Conservation (phyloP, 495 filamentous ascomycete genomes). For the Extremus antarcticus region DNA sequence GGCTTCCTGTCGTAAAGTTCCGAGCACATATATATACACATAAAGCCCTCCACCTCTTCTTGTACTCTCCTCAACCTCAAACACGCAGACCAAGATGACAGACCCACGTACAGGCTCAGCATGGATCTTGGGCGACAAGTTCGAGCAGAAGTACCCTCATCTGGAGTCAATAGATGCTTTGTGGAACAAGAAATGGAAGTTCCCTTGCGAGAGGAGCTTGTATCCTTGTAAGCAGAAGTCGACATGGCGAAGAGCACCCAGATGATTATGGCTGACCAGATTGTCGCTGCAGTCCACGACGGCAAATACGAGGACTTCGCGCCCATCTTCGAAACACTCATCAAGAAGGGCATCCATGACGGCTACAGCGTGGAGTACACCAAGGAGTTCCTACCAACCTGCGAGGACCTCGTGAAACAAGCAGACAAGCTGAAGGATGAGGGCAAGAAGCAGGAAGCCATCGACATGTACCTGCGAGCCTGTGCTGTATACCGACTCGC, state of each 20-base stretch:
- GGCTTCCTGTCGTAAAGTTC: not conserved
- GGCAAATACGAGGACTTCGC: constrained; percentile 61
- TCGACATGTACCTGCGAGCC: constrained; percentile 54
- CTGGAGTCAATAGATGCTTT: constrained; percentile 56
- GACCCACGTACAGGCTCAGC: constrained; percentile 20
- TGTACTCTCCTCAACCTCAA: not conserved
- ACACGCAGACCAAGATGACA: constrained; percentile 1
- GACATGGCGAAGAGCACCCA: too few relatives aligned
- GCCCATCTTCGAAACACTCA: constrained; percentile 54
- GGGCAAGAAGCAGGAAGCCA: constrained; percentile 35
- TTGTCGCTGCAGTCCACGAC: constrained; percentile 70
- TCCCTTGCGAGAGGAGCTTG: constrained; percentile 30
- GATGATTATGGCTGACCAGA: too few relatives aligned
- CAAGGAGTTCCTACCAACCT: constrained; percentile 47
- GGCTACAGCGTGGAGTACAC: constrained; percentile 53
- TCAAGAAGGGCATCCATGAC: constrained; percentile 51
- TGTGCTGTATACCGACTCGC: constrained; percentile 61
- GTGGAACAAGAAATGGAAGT: constrained; percentile 70
- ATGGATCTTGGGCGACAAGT: constrained; percentile 22
- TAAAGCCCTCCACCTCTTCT: not conserved
- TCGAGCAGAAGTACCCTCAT: constrained; percentile 34
- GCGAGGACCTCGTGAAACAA: constrained; percentile 37
- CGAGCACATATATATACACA: not conserved
- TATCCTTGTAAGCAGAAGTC: constrained; percentile 26
- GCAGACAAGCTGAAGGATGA: constrained; percentile 35